These are phyloP conservation scores for Aureobasidium vineae DNA, from an alignment of 2,329 filamentous ascomycete species.

Conservation along the genomic window DNA sequence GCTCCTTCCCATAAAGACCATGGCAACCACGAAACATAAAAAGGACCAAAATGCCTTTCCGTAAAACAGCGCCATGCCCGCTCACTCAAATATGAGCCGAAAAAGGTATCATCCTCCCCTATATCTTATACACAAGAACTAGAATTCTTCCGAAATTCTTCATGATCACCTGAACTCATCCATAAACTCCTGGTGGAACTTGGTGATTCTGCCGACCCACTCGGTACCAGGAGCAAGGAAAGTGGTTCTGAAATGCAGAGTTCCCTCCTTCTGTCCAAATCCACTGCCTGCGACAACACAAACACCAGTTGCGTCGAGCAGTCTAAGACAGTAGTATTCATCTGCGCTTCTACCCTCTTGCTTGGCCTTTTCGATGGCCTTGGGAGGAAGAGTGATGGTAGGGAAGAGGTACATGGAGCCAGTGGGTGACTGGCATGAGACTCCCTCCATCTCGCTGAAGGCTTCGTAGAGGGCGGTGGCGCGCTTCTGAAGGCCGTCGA, in stretches of 20 bases:
- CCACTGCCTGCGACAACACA: constrained; percentile 91
- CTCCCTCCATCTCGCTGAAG: constrained; percentile 93
- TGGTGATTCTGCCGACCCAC: constrained; percentile 82
- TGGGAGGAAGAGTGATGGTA: constrained; percentile 74
- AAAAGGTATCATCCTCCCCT: constrained; percentile 3
- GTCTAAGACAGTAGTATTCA: constrained; percentile 88
- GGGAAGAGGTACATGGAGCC: constrained; percentile 99
- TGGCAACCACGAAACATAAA: neutral
- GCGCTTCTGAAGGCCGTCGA: constrained; percentile 71
- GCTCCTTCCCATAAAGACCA: neutral
- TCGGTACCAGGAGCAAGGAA: constrained; percentile 96
- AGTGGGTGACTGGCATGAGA: constrained; percentile 84
- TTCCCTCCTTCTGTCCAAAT: constrained; percentile 90
- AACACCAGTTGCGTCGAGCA: constrained; percentile 91
- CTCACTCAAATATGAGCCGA: neutral
- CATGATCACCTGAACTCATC: constrained; percentile 60
- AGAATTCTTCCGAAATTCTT: no score
- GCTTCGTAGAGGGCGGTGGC: constrained; percentile 84
- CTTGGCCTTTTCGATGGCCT: constrained; percentile 72
- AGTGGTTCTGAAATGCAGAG: constrained; percentile 91
- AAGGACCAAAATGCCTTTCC: neutral
- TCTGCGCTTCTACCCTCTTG: constrained; percentile 73
- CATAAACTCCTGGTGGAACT: constrained; percentile 93
- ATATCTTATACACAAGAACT: neutral
- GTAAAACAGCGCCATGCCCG: neutral